Base-by-base conservation (phyloP, 2,329 filamentous ascomycete species). In the Claviceps spartinae region DNA sequence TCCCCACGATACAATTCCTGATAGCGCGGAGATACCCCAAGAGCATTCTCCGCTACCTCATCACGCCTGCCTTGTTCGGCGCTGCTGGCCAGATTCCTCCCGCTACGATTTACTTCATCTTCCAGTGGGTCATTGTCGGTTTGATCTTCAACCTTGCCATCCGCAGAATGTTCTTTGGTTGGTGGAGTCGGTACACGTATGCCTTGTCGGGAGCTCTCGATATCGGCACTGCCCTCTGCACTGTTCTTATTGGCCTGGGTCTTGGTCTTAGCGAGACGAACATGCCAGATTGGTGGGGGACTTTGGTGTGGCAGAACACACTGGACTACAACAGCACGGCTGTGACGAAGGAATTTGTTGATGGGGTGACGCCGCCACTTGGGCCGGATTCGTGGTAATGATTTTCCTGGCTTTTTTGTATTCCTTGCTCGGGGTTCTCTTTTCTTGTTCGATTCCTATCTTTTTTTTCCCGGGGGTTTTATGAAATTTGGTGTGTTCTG, bases 131-230 rank as follows among this genome's bases (percentile, higher is more conserved):
- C 11, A 69, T 77, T 51, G 70, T 79, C 14, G 78, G 78, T 6
- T 69, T 73, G 50, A 51, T 77, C 52, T 81, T 80, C 68, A 79
- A 81, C 61, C 73, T 72, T 56, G 71, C 63, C 49, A 72, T 81
- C 54, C 71, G 71, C 48, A 63, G 70, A 52, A 67, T 69, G 49
- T 78, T 65, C 63, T 67, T 69, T 18, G 76, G 74, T 24, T 81
- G 77, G 77, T 81, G 77, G 77, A 71, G 60, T 61, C 59, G 56
- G 14, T 82, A 79, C 67, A 82, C 81, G 64, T 82, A 81, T 53
- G 69, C 79, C 50, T 66, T 78, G 0, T 79, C 78, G 9, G 78
- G 78, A 0, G 77, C 74, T 2, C 68, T 82, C 42, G 78, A 81
- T 49, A 73, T 76, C 42, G 79, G 77, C n/a, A 72, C 79, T 1